Conservation (phyloP, 306 rosid genomes). For the Gleditsia sinensis region DNA sequence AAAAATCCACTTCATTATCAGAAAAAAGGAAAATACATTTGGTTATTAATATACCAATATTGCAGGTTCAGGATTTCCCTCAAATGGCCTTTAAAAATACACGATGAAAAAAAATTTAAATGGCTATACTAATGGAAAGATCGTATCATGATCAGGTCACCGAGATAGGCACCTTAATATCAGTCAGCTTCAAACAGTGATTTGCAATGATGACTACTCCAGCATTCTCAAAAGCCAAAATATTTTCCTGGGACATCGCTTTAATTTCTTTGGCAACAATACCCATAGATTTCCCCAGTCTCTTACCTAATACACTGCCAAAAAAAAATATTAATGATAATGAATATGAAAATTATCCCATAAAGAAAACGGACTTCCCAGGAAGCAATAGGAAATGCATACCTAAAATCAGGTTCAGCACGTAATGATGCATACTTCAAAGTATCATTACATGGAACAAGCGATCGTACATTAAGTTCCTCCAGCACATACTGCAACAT, state of each 20-base stretch:
- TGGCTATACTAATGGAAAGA: neutral
- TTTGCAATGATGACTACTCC: conserved; percentile 76
- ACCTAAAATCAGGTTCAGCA: conserved; percentile 97
- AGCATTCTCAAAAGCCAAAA: conserved; percentile 80
- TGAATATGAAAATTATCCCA: conserved; percentile 16
- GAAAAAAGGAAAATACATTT: neutral
- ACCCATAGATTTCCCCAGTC: conserved; percentile 91
- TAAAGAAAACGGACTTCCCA: neutral
- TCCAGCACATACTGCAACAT: conserved; percentile 78
- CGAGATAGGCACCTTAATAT: conserved; percentile 72
- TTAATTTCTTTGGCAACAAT: conserved; percentile 78
- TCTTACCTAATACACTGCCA: conserved; percentile 78
- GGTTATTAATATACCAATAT: conserved; percentile 2
- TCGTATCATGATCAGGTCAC: conserved; percentile 9
- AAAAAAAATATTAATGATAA: neutral
- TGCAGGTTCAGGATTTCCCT: neutral
- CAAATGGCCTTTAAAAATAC: neutral
- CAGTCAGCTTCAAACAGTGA: conserved; percentile 77
- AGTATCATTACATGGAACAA: conserved; percentile 83
- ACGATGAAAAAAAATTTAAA: conserved; percentile 18
- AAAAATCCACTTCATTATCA: neutral
- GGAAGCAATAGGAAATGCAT: conserved; percentile 30
- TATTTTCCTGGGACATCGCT: conserved; percentile 84
- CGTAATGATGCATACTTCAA: conserved; percentile 83
- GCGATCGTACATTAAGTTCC: conserved; percentile 86